These are phyloP conservation scores for Cladosporium sp. DNA, from an alignment of 2,329 filamentous ascomycete species.

Conservation along the genomic window DNA sequence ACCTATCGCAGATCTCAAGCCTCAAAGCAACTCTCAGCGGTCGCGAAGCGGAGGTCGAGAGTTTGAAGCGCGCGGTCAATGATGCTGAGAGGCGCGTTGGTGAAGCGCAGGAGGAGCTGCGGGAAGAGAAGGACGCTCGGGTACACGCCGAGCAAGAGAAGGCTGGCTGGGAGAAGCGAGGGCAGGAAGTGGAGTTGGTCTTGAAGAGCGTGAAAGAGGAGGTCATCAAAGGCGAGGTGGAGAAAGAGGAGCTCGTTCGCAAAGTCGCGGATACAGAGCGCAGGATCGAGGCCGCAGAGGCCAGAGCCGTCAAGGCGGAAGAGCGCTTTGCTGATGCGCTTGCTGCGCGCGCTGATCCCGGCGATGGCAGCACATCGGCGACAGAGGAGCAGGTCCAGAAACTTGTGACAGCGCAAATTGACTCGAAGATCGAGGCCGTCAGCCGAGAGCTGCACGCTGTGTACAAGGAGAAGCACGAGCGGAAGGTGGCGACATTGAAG, in stretches of 20 bases:
- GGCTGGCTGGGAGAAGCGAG: conserved; percentile 75
- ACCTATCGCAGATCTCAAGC: conserved; percentile 89
- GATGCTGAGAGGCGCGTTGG: conserved; percentile 91
- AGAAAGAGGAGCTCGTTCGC: conserved; percentile 70
- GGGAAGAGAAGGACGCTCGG: conserved; percentile 65
- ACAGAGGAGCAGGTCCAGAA: conserved; percentile 39
- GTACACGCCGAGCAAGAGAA: conserved; percentile 71
- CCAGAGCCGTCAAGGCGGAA: conserved; percentile 65
- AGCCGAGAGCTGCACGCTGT: conserved; percentile 79
- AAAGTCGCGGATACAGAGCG: conserved; percentile 73
- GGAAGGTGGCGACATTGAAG: conserved; percentile 85
- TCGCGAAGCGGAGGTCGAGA: conserved; percentile 85
- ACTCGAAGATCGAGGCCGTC: conserved; percentile 74
- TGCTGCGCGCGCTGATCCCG: conserved; percentile 23
- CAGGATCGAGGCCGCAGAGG: conserved; percentile 65
- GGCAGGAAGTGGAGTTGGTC: conserved; percentile 77
- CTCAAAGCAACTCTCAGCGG: conserved; percentile 86
- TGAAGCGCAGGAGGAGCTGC: conserved; percentile 73
- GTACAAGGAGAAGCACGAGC: conserved; percentile 97
- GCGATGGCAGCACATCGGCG: conserved; percentile 27
- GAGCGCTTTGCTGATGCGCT: conserved; percentile 57
- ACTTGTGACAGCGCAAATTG: conserved; percentile 60
- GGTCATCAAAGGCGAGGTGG: conserved; percentile 68
- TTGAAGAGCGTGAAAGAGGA: conserved; percentile 75
- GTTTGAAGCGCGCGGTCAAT: conserved; percentile 76